Evolutionary conservation across 2,329 filamentous ascomycete species (phyloP).

Genomic region (Sporothrix inflata): DNA sequence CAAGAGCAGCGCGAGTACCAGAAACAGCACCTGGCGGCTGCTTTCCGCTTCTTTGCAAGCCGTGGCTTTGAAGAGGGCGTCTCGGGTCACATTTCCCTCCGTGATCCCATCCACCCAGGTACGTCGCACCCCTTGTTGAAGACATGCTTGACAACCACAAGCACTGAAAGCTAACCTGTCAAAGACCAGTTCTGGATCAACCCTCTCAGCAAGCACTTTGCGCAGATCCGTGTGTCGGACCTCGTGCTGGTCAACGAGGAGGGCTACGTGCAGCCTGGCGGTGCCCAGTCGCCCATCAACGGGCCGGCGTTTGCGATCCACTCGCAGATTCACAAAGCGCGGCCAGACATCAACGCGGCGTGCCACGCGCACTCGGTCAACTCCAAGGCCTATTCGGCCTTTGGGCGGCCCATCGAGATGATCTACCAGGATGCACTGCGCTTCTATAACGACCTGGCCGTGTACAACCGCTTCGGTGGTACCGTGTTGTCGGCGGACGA

Average conservation of each 20-base stretch:
- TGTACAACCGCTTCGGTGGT: slow-evolving; percentile 61
- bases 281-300: slow-evolving; percentile 60
- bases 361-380: slow-evolving; percentile 68
- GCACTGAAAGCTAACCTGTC: too few species aligned
- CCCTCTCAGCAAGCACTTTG: slow-evolving; percentile 69
- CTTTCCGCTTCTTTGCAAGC: slow-evolving; percentile 67
- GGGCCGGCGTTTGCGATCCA: slow-evolving; percentile 73
- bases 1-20: slow-evolving; percentile 69
- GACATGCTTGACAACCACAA: too few species aligned
- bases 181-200: slow-evolving; percentile 45
- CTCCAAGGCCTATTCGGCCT: slow-evolving; percentile 69
- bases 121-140: too few species aligned
- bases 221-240: slow-evolving; percentile 66
- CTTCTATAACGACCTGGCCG: slow-evolving; percentile 66
- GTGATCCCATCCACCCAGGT: slow-evolving; percentile 75
- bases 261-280: slow-evolving; percentile 52
- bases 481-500: slow-evolving; percentile 63
- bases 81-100: slow-evolving; percentile 63
- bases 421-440: slow-evolving; percentile 67
- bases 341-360: slow-evolving; percentile 66
- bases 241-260: slow-evolving; percentile 66
- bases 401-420: slow-evolving; percentile 68
- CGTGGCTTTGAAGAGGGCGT: slow-evolving; percentile 68
- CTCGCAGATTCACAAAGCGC: slow-evolving; percentile 65
- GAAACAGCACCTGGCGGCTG: slow-evolving; percentile 66